Evolutionary conservation across 768 basidiomycete genomes (phyloP).

Genomic region (Boletellus sp.): DNA sequence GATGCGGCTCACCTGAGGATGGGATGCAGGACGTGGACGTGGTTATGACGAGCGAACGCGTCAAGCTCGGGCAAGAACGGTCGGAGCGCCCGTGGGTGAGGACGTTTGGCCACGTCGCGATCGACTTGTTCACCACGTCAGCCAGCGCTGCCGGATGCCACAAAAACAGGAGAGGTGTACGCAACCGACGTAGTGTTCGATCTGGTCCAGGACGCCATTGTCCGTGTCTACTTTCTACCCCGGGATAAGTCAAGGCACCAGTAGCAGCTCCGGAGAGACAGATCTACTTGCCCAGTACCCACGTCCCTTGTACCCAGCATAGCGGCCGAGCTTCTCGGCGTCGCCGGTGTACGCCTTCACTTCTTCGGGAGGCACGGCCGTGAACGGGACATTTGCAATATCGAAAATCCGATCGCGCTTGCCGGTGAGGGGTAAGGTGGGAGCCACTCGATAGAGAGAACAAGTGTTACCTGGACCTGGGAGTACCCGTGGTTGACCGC

Average conservation of each 20-base stretch:
- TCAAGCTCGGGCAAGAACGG: conserved; percentile 54
- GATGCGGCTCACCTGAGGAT: conserved; percentile 36
- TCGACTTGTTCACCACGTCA: conserved; percentile 37
- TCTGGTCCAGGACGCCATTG: conserved; percentile 52
- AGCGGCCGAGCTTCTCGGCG: conserved; percentile 40
- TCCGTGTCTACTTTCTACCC: conserved; percentile 49
- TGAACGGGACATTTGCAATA: conserved; percentile 45
- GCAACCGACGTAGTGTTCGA: conserved; percentile 57
- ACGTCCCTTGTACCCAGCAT: conserved; percentile 48
- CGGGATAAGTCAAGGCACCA: no score
- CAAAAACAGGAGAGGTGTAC: conserved; percentile 10
- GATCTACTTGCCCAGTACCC: conserved; percentile 43
- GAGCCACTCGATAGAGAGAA: background rate
- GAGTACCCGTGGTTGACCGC: conserved; percentile 38
- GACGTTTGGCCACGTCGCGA: conserved; percentile 39
- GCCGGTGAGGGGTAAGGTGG: conserved; percentile 16
- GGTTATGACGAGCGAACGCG: conserved; percentile 48
- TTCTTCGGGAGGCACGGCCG: conserved; percentile 38
- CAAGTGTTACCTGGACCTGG: conserved; percentile 32
- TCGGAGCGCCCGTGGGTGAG: conserved; percentile 47
- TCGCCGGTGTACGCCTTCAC: conserved; percentile 37
- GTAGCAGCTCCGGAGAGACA: background rate
- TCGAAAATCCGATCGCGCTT: conserved; percentile 48
- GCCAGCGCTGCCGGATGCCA: background rate
- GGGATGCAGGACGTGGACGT: conserved; percentile 47